Base-by-base conservation (phyloP, 139 green algal species). In the Coelastrella sp. region DNA sequence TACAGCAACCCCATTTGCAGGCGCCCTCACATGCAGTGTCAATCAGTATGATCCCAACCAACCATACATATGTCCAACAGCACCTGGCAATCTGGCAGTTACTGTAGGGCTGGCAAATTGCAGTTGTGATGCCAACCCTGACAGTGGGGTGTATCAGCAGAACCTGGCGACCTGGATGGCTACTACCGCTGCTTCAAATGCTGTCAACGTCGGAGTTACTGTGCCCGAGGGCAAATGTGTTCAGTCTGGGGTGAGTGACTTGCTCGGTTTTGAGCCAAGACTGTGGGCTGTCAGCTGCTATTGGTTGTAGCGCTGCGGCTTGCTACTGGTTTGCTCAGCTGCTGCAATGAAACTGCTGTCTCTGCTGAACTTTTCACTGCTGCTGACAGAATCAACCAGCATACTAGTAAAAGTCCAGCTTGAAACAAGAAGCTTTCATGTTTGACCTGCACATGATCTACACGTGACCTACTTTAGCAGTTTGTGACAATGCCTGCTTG, bases 191-290 rank as follows among this genome's bases (percentile, higher is more conserved):
- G 17, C 23, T 20, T 17, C 20, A 3, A 58, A 80, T n/a, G 68
- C 13, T 4, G 10, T 88, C 8, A 73, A 14, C 13, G 54, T 80
- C 4, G 3, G 7, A 5, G 56, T 64, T 13, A 78, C 57, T 77
- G 81, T 88, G 7, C 68, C 66, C n/a, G 54, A 80, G 6, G 66
- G 68, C 83, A 88, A 13, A 11, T 88, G 83, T 60, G 61, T 80
- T 3, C 83, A 88, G 57, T 20, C 23, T 47, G 68, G 61, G 14
- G 82, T 68, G 65, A 54, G 77, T 22, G 7, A 11, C 32, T 32
- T 47, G 32, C 32, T 47, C 32, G 32, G 32, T 47, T n/a, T 47
- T 47, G 32, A 47, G 32, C 32, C 32, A 1, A 47, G 32, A 47
- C 32, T 47, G 32, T 47, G 32, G 32, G 32, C 32, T 47, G 32